Evolutionary conservation across 1,284 basidiomycete species (phyloP), one percentile per base, ranked within the genome.

Genomic region (Mrakiaceae sp.): DNA sequence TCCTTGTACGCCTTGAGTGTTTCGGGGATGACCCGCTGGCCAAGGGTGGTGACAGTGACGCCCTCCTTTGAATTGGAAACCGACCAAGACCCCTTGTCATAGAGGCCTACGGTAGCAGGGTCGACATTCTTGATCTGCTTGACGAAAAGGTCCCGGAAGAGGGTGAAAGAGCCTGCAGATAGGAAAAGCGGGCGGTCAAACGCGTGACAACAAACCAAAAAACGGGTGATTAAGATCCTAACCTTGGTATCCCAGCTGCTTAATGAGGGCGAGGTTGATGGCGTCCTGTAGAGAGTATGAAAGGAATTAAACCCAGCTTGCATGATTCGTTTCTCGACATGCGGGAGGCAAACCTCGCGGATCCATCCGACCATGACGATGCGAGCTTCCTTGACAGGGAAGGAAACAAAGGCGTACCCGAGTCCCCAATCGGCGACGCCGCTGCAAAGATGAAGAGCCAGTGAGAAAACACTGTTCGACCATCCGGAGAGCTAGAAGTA

Each of bases 131-230:
- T 58, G 49, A 68, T 57, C 6, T 60, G 58, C 58, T 71, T 69
- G 48, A 70, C 61, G 64, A 64, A 71, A 5, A 71, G 52, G 58
- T 71, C 70, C 44, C 70, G 68, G 66, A 70, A 70, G 5, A 69
- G 55, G 5, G 70, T 71, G 60, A 71, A 69, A 3, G 70, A 65
- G 27, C 27, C 27, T 27, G 27, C 27, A 27, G 27, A 27, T 27
- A 27, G 27, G 27, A 27, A 27, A 27, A 27, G 27, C 27, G 27
- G 27, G 27, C 27, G 27, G 27, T 27, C 27, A 27, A 27, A 27
- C 27, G 27, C 27, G 27, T 27, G 27, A 27, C 27, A 27, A 27
- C 27, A 27, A 27, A 27, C 27, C 27, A 27, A 1, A 27, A 27
- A 27, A 27, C 27, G 27, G 27, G 27, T 27, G 27, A 27, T 27